phyloP scores from a whole-genome alignment of 495 filamentous ascomycete species.

The Tuber calosporum region DNA sequence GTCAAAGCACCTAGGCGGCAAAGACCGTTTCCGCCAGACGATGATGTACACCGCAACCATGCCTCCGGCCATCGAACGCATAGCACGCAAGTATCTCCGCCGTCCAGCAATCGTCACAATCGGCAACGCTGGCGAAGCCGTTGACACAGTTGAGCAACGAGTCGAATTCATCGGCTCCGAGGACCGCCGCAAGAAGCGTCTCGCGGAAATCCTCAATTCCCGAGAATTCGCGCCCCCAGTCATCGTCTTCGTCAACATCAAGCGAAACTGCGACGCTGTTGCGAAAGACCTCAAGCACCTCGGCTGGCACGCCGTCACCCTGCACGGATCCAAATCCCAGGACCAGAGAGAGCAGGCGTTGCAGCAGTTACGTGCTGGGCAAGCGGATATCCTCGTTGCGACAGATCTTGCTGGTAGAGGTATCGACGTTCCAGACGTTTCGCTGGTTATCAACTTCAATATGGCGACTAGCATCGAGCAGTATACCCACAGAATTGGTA shows the following conservation, averaged over 20 bases:
- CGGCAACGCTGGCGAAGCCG: constrained; percentile 91
- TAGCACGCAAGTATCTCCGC: constrained; percentile 90
- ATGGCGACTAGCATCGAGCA: constrained; percentile 91
- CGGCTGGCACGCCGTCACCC: constrained; percentile 82
- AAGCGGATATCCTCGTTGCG: constrained; percentile 84
- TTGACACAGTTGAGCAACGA: constrained; percentile 95
- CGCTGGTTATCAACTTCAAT: constrained; percentile 96
- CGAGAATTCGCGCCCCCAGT: constrained; percentile 85
- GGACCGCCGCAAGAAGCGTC: constrained; percentile 94
- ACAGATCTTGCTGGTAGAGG: constrained; percentile 94
- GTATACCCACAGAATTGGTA: constrained; percentile 95
- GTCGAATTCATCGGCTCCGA: constrained; percentile 88
- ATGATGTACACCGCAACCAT: constrained; percentile 99
- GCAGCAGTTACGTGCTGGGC: constrained; percentile 70
- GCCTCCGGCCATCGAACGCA: constrained; percentile 87
- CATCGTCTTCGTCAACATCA: constrained; percentile 99
- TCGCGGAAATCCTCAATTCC: constrained; percentile 79
- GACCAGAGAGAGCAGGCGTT: constrained; percentile 95
- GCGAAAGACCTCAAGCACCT: constrained; percentile 91
- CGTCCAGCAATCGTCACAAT: constrained; percentile 92
- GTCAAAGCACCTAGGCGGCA: constrained; percentile 71
- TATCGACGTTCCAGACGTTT: constrained; percentile 96
- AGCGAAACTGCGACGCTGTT: constrained; percentile 94
- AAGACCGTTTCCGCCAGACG: constrained; percentile 88
- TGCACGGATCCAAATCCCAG: constrained; percentile 94